Evolutionary conservation across 352 stramenopile species (phyloP).

Genomic region (Phytophthora rubi): DNA sequence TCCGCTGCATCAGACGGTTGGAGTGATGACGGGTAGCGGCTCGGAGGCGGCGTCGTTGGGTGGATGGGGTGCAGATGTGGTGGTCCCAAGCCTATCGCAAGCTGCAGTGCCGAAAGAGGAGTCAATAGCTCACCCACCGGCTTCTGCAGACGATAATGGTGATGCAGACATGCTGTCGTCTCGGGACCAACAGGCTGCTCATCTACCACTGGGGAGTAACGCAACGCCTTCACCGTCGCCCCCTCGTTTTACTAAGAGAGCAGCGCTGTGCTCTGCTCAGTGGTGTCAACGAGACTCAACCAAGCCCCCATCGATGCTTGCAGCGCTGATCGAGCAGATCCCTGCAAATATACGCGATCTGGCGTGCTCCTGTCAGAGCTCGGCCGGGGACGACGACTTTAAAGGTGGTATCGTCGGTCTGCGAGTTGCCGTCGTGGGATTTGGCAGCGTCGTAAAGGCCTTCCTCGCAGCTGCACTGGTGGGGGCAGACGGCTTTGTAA

Average conservation of each 20-base stretch:
- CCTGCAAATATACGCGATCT: constrained; percentile 34
- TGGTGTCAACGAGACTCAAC: constrained; percentile 18
- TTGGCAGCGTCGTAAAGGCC: constrained; percentile 51
- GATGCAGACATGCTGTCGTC: constrained; percentile 7
- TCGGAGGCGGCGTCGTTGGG: constrained; percentile 3
- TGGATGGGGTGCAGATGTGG: constrained; percentile 16
- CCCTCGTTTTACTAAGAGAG: neutral
- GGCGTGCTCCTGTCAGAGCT: constrained; percentile 35
- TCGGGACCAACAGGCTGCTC: constrained; percentile 3
- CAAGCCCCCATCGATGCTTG: neutral
- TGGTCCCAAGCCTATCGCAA: neutral
- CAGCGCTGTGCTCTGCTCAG: constrained; percentile 20
- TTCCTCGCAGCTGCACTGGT: constrained; percentile 52
- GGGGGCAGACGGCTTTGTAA: constrained; percentile 45
- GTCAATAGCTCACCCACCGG: neutral
- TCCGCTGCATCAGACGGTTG: constrained; percentile 3
- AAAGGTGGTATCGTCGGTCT: constrained; percentile 41
- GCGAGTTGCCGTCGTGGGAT: constrained; percentile 48
- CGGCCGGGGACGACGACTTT: constrained; percentile 24
- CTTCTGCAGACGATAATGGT: constrained; percentile 1
- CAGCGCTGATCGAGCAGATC: constrained; percentile 20
- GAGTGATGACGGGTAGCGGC: neutral
- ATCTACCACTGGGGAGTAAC: neutral
- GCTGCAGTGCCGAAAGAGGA: neutral
- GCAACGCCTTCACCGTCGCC: no score